Evolutionary conservation across 495 filamentous ascomycete species (phyloP).

Genomic region (Hypoxylon subgilvum): DNA sequence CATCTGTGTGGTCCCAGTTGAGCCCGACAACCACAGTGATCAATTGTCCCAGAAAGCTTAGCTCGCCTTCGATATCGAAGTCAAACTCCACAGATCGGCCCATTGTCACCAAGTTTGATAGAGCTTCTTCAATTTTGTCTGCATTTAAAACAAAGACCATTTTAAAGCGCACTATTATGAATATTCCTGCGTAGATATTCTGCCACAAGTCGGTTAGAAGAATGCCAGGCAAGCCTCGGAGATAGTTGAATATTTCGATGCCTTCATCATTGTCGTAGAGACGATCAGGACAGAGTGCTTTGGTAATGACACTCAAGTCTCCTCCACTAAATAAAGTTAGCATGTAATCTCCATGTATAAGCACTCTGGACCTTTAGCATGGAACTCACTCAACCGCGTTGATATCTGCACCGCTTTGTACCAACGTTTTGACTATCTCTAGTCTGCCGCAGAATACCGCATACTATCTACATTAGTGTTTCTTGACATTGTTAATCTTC

Average conservation of each 20-base stretch:
- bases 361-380: neutral
- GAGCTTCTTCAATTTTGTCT: too few species aligned
- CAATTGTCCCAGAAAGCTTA: too few species aligned
- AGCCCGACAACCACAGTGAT: too few species aligned
- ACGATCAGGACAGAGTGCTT: neutral
- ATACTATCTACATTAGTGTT: neutral
- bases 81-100: too few species aligned
- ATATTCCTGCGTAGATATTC: neutral
- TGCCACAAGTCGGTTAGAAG: neutral
- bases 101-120: too few species aligned
- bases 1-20: too few species aligned
- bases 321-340: conserved; percentile 7
- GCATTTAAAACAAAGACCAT: too few species aligned
- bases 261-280: neutral
- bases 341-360: neutral
- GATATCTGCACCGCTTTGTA: conserved; percentile 24
- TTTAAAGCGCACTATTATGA: too few species aligned
- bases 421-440: conserved; percentile 10
- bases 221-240: neutral
- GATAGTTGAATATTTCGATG: conserved; percentile 9
- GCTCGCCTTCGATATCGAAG: too few species aligned
- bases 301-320: too few species aligned
- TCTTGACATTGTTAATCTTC: neutral
- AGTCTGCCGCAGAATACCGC: neutral
- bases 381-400: conserved; percentile 1